Evolutionary conservation across 2,329 filamentous ascomycete genomes (phyloP).

Genomic region (Cordyceps militaris): DNA sequence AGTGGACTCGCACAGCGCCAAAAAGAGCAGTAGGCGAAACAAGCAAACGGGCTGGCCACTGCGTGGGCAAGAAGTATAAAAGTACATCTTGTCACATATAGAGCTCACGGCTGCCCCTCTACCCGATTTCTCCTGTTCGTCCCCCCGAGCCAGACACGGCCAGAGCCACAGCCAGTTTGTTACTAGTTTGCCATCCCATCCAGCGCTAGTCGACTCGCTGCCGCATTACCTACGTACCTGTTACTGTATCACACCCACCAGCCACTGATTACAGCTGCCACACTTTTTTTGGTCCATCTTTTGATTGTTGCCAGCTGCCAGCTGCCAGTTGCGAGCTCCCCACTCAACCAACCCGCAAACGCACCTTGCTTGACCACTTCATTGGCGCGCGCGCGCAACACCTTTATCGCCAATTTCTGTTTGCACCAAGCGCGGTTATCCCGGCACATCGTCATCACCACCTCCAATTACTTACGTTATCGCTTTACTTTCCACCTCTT

Average conservation of each 20-base stretch:
- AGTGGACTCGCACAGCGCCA: slow-evolving; percentile 4
- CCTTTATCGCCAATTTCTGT: neutral
- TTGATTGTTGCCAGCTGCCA: neutral
- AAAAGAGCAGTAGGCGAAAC: slow-evolving; percentile 7
- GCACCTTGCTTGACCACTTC: neutral
- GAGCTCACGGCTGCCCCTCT: slow-evolving; percentile 13
- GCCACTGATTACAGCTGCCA: neutral
- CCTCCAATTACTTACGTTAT: neutral
- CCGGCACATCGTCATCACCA: neutral
- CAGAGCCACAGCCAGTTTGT: neutral
- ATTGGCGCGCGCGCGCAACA: slow-evolving; percentile 7
- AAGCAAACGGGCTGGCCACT: slow-evolving; percentile 12
- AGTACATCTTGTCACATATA: slow-evolving; percentile 16
- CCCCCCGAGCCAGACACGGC: neutral
- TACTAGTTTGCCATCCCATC: neutral
- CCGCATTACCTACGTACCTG: neutral
- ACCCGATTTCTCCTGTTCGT: slow-evolving; percentile 11
- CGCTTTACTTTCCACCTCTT: neutral
- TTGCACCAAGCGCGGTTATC: neutral
- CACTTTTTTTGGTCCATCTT: neutral
- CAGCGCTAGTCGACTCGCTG: neutral
- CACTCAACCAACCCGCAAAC: neutral
- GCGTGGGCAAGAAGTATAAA: slow-evolving; percentile 16
- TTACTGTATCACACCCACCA: neutral
- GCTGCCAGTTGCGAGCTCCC: neutral